Base-by-base conservation (phyloP, 169 alveolate species). In the Ichthyophthirius multifiliis region DNA sequence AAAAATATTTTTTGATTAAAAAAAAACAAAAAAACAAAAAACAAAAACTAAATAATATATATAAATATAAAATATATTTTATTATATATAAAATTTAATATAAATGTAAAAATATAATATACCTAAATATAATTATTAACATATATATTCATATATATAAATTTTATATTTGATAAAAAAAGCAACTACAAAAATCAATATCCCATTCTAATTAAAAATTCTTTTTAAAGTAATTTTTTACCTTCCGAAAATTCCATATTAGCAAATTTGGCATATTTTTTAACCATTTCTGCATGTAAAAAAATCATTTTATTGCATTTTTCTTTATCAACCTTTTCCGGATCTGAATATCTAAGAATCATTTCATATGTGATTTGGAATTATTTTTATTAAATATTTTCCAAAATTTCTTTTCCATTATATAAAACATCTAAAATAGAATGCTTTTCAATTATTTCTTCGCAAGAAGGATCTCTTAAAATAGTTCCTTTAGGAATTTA, bases 361-460 rank as follows among this genome's bases (percentile, higher is more conserved):
- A 67, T 67, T 41, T 35, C 27, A 39, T 39, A 39, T 18, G 77
- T 35, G 7, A 62, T 67, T 15, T 67, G n/a, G 41, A 67, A 67
- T 39, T 39, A 27, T 32, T 31, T 46, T 32, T 23, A 32, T 16
- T 81, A 48, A 16, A 67, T 37, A 30, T 81, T 71, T 35, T 81
- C 35, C 18, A 71, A 47, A 4, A 81, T n/a, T 34, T 81, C 77
- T 41, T 35, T 75, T 45, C 86, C 86, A 73, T 71, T 27, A 55
- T 71, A 48, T 71, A 81, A 47, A 3, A 41, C 73, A 81, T 81
- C 82, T 48, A 81, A 55, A 16, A 81, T 48, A 16, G 82, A 75
- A 71, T 81, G 86, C 18, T 71, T 81, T 81, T 81, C 86, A 13
- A 71, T 37, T 18, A 81, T 30, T 16, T 81, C 86, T 62, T 81